Percentiles rank a stretch among this genome's conserved stretches.
Conservation (phyloP, 805 yeast species). For the Wickerhamomyces bisporus region DNA sequence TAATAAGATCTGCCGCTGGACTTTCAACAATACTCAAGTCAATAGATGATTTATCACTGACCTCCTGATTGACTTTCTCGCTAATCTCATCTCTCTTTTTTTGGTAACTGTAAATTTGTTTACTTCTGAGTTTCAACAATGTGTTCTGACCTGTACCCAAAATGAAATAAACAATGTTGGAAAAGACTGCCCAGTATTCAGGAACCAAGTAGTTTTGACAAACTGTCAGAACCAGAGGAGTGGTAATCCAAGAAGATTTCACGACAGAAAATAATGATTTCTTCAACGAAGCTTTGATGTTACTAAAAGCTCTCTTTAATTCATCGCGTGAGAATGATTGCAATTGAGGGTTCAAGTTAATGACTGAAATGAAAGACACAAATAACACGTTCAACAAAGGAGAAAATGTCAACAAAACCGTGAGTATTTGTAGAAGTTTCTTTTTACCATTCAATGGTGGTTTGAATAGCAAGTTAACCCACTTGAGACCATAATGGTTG, state of each 20-base stretch:
- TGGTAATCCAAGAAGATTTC: slow-evolving; percentile 49
- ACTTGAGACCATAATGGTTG: slow-evolving; percentile 46
- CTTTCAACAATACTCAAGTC: slow-evolving; percentile 6
- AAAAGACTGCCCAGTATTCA: slow-evolving; percentile 61
- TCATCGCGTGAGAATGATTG: slow-evolving; percentile 12
- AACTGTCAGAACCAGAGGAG: slow-evolving; percentile 43
- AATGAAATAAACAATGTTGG: slow-evolving; percentile 50
- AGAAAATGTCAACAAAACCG: slow-evolving; percentile 49
- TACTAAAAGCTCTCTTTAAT: slow-evolving; percentile 7
- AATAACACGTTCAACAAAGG: slow-evolving; percentile 46
- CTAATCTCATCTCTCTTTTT: slow-evolving; percentile 20
- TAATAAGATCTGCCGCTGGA: not conserved
- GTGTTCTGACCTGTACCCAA: slow-evolving; percentile 61
- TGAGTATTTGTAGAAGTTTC: slow-evolving; percentile 44
- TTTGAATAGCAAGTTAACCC: slow-evolving; percentile 40
- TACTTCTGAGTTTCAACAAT: slow-evolving; percentile 38
- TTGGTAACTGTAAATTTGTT: slow-evolving; percentile 14
- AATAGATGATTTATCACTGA: slow-evolving; percentile 1
- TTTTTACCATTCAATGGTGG: slow-evolving; percentile 34
- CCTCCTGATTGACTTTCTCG: slow-evolving; percentile 12
- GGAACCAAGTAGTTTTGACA: slow-evolving; percentile 57
- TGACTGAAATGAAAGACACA: slow-evolving; percentile 47
- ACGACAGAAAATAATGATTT: slow-evolving; percentile 42
- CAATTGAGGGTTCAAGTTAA: slow-evolving; percentile 30
- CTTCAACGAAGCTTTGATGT: slow-evolving; percentile 27